Conservation (phyloP, 1,284 basidiomycete genomes). For the Gastroboletus turbinatus region DNA sequence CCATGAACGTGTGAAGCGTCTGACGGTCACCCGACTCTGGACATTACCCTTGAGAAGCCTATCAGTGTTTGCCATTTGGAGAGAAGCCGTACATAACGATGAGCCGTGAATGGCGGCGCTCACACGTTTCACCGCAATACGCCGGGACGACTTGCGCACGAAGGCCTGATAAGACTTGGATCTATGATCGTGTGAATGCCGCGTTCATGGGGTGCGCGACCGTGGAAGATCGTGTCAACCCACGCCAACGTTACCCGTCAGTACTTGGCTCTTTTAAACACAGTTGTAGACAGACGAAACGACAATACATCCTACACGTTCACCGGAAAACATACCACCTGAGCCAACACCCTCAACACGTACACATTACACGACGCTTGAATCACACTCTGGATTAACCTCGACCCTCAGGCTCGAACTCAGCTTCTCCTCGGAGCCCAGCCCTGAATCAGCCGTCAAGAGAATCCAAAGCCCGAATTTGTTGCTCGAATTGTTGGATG, state of each 20-base stretch:
- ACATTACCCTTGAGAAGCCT: too few relatives aligned
- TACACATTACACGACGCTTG: background rate
- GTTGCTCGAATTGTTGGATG: background rate
- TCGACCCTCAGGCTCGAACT: background rate
- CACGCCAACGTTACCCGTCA: background rate
- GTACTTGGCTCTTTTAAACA: background rate
- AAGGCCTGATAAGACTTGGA: background rate
- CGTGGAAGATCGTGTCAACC: background rate
- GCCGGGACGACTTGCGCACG: background rate
- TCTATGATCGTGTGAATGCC: background rate
- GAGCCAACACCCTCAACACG: background rate
- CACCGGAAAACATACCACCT: background rate
- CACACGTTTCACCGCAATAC: background rate
- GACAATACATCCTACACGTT: background rate
- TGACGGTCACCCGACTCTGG: background rate
- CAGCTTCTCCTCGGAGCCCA: background rate
- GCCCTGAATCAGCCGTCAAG: background rate
- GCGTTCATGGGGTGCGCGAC: background rate
- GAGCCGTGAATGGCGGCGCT: background rate
- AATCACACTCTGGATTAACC: background rate
- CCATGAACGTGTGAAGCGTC: background rate
- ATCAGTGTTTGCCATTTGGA: background rate
- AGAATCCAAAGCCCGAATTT: slow-evolving; percentile 14
- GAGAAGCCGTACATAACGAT: background rate
- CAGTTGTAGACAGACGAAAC: background rate